Base-by-base conservation (phyloP, 2,329 filamentous ascomycete genomes). In the Lasiodiplodia sp. region DNA sequence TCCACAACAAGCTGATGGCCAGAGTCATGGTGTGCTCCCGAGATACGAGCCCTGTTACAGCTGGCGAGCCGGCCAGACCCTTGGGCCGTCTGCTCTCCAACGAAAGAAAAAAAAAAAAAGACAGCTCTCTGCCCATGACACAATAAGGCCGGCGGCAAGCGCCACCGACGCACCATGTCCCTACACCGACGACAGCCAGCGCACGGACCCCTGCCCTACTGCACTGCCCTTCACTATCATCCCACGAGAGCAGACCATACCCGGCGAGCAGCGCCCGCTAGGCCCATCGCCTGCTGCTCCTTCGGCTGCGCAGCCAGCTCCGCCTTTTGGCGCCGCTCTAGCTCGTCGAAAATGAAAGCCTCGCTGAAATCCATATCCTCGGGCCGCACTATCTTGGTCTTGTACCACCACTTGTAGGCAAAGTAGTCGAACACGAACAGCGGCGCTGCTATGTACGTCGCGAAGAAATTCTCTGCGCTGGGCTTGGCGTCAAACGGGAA, bases 401-500 rank as follows among this genome's bases (percentile, higher is more conserved):
- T 55, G 49, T 68, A 63, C 66, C 56, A 55, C 66, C 66, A 68
- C 57, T 68, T 68, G 66, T 68, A 68, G 34, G 37, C 56, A 63
- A 68, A 68, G 66, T 68, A 68, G 58, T 64, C 57, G 37, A 65
- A 11, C 23, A 68, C 57, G 40, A 68, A 64, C n/a, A 68, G 57
- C 23, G 67, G 67, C 3, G 58, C 79, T 0, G 80, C 83, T 18
- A 85, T 75, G 68, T 83, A 86, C 66, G 78, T 84, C 0, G 83
- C 79, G 71, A 86, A 85, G 79, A 85, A 86, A 55, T 72, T 76
- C 70, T 79, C 73, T 0, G 81, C 83, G 10, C 72, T 76, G 2
- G 77, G 71, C 2, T 69, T 63, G 0, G 72, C 76, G 0, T 72
- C 75, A 3, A 85, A 75, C 0, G 84, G 83, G 78, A 80, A 85